Percentiles rank a stretch among this genome's conserved stretches.
These are phyloP conservation scores for Mycena galopus DNA, from an alignment of 768 basidiomycete species.

Conservation along the genomic window DNA sequence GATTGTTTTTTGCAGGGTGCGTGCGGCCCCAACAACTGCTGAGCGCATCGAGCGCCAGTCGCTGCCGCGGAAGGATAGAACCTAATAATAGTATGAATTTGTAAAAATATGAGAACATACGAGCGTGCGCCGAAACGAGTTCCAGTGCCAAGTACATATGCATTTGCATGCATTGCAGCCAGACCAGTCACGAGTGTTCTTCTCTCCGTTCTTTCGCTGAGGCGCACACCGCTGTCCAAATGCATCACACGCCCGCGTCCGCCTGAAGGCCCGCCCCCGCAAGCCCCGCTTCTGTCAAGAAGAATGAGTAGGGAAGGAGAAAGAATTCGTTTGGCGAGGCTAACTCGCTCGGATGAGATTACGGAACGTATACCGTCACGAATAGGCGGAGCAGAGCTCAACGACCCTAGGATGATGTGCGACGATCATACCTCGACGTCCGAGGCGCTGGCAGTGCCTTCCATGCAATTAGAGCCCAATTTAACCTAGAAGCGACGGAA, in stretches of 20 bases:
- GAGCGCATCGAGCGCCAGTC: constrained; percentile 4
- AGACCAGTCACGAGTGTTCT: constrained; percentile 8
- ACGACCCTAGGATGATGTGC: too few species aligned
- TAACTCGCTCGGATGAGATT: too few species aligned
- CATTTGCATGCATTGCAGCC: constrained; percentile 11
- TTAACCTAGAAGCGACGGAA: too few species aligned
- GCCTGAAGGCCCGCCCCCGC: constrained; percentile 15
- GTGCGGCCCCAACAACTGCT: constrained; percentile 23
- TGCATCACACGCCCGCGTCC: constrained; percentile 7
- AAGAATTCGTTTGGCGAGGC: too few species aligned
- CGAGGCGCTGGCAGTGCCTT: too few species aligned
- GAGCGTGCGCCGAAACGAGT: constrained; percentile 4
- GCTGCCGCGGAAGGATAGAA: not conserved
- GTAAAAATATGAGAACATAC: constrained; percentile 11
- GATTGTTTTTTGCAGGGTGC: constrained; percentile 19
- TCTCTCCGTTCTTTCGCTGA: constrained; percentile 12
- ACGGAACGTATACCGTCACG: too few species aligned
- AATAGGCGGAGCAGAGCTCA: too few species aligned
- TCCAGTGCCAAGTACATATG: not conserved
- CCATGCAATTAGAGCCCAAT: too few species aligned
- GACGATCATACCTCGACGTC: too few species aligned
- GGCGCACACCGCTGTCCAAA: constrained; percentile 3
- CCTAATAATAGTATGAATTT: not conserved
- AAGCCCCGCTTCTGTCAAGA: too few species aligned
- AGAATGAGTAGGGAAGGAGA: too few species aligned